Evolutionary conservation across 352 stramenopile genomes (phyloP).

Genomic region (Globisporangium recalcitrans): DNA sequence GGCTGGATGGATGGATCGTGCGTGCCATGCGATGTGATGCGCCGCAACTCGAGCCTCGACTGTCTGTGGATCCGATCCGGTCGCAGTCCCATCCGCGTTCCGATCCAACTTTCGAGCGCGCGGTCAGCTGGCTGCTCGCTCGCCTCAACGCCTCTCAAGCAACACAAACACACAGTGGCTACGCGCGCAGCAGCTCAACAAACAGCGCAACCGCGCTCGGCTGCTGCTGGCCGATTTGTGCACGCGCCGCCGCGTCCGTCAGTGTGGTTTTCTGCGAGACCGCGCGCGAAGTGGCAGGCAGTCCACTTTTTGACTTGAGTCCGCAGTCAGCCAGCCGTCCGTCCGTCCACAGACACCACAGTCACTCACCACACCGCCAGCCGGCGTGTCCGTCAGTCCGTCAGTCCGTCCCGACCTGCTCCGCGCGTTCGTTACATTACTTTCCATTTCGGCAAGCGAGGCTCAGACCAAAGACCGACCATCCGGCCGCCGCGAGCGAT

Average conservation of each 20-base stretch:
- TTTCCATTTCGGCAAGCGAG: slow-evolving; percentile 19
- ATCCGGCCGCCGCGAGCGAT: background rate
- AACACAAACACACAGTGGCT: background rate
- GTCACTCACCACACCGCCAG: too few species aligned
- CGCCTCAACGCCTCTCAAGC: too few species aligned
- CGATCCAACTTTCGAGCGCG: slow-evolving; percentile 4
- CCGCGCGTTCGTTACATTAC: slow-evolving; percentile 7
- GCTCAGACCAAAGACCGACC: slow-evolving; percentile 7
- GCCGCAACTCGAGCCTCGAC: background rate
- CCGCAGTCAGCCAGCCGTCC: background rate
- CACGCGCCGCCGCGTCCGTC: slow-evolving; percentile 5
- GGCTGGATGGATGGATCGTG: too few species aligned
- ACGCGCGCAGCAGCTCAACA: background rate
- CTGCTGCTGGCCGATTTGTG: slow-evolving; percentile 6
- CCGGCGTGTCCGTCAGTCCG: background rate
- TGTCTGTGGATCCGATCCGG: slow-evolving; percentile 2
- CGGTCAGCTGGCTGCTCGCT: background rate
- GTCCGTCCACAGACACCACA: background rate
- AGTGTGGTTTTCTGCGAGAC: slow-evolving; percentile 1
- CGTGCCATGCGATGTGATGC: background rate
- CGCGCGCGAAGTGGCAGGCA: slow-evolving; percentile 6
- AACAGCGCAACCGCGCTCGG: background rate
- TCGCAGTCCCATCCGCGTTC: background rate
- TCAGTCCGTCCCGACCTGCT: background rate
- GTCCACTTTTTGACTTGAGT: slow-evolving; percentile 1